phyloP scores from a whole-genome alignment of 1,284 basidiomycete genomes.

The Fomitiporia mediterranea region DNA sequence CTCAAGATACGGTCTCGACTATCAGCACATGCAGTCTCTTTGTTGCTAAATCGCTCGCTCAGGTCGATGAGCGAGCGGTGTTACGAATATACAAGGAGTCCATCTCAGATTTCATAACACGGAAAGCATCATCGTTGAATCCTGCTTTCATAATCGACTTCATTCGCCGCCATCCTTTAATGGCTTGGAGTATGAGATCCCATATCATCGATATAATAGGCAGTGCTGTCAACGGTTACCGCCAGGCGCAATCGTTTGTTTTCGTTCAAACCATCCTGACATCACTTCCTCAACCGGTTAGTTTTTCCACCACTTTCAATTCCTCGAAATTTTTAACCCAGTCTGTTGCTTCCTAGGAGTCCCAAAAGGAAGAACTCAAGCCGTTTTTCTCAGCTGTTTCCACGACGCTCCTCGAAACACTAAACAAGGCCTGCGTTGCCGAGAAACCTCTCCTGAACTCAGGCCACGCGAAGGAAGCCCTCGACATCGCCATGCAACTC shows the following conservation, averaged over 20 bases:
- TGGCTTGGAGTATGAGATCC: constrained; percentile 65
- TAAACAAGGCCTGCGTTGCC: constrained; percentile 46
- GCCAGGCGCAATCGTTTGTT: constrained; percentile 70
- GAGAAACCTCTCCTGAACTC: constrained; percentile 51
- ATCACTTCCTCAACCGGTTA: constrained; percentile 31
- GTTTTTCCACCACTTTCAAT: background rate
- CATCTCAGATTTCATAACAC: constrained; percentile 71
- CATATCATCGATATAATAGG: constrained; percentile 51
- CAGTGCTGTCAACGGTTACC: constrained; percentile 69
- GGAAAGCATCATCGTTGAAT: constrained; percentile 78
- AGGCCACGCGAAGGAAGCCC: constrained; percentile 72
- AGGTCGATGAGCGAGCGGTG: constrained; percentile 40
- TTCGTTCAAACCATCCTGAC: constrained; percentile 66
- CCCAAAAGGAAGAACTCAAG: constrained; percentile 36
- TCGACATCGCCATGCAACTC: constrained; percentile 68
- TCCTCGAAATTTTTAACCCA: background rate
- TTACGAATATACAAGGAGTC: constrained; percentile 62
- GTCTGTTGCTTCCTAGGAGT: constrained; percentile 21
- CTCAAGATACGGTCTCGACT: constrained; percentile 58
- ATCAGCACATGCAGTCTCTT: constrained; percentile 74
- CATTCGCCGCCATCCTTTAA: constrained; percentile 60
- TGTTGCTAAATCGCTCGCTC: constrained; percentile 55
- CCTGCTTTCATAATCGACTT: constrained; percentile 78
- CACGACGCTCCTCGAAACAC: constrained; percentile 44
- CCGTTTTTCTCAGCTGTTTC: constrained; percentile 52